Base-by-base conservation (phyloP, 192 early-diverging fungal species). In the Helicostylum pulchrum region DNA sequence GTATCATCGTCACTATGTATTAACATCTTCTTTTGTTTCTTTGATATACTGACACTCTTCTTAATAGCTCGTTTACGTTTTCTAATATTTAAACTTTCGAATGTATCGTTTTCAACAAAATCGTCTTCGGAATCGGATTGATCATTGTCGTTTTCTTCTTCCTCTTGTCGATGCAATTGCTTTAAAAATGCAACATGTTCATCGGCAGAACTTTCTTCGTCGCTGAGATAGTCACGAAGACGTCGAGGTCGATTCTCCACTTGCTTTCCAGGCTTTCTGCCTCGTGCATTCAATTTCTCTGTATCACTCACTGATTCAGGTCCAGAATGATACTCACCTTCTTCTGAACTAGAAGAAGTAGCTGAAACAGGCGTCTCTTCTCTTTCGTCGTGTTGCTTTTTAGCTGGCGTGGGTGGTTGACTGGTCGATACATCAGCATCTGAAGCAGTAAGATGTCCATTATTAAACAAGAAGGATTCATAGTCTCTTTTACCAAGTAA, bases 181-280 rank as follows among this genome's bases (percentile, higher is more conserved):
- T 71, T 70, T 44, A 84, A 63, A 56, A 84, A 84, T 20, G 79
- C 74, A 52, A 71, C 69, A 20, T 76, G 74, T 44, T 67, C 53
- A n/a, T 73, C 64, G 17, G 70, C 73, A 17, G 55, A 65, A 14
- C 74, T 72, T 30, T 78, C 77, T 6, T 71, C 75, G 58, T 78
- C 78, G 20, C 75, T 80, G 15, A 79, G 74, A 53, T 79, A 81
- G 31, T 81, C 79, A 32, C 79, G 75, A 49, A 79, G 70, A 12
- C 81, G 65, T 21, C 72, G 70, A 15, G 61, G 64, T 20, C 76
- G 58, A 17, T 75, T 59, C 65, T 36, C 31, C 0, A 46, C n/a
- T 2, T 11, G 44, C 15, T 45, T 58, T 14, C 12, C 23, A 12
- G 19, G 14, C 17, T 43, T 15, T n/a, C 14, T 11, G 3, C 45